Conservation (phyloP, 768 basidiomycete genomes). For the Kwoniella bestiolae region DNA sequence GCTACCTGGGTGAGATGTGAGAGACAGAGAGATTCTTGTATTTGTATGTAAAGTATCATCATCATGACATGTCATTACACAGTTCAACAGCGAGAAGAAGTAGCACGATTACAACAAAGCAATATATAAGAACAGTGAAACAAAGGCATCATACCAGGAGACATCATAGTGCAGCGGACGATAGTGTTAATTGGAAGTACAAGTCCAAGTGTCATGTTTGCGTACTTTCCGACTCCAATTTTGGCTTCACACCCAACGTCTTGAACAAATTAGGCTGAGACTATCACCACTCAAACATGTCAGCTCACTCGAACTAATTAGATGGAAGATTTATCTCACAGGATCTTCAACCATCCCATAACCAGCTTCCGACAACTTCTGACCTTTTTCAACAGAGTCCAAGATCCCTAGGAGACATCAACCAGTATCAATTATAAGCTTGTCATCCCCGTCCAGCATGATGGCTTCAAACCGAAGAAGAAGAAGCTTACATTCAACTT, state of each 20-base stretch:
- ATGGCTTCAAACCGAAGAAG: no score
- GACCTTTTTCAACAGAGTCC: constrained; percentile 44
- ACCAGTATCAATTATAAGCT: no score
- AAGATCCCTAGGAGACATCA: constrained; percentile 37
- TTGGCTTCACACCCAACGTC: constrained; percentile 37
- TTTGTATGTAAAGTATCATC: constrained; percentile 3
- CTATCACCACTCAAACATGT: background rate
- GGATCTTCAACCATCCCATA: constrained; percentile 49
- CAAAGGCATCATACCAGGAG: background rate
- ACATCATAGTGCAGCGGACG: background rate
- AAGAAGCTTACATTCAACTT: constrained; percentile 43
- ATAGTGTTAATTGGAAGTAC: background rate
- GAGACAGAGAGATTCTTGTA: constrained; percentile 12
- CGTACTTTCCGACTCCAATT: constrained; percentile 11
- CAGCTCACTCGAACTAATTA: background rate
- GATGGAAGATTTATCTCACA: constrained; percentile 19
- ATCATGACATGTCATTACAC: constrained; percentile 5
- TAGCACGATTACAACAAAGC: background rate
- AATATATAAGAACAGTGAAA: background rate
- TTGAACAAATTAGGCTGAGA: constrained; percentile 41
- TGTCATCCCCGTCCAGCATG: no score
- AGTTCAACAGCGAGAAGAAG: background rate
- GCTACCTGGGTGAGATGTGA: background rate
- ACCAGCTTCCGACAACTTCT: constrained; percentile 39
- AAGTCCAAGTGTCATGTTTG: background rate